phyloP scores from a whole-genome alignment of 768 basidiomycete species.

The Kwoniella heveanensis region DNA sequence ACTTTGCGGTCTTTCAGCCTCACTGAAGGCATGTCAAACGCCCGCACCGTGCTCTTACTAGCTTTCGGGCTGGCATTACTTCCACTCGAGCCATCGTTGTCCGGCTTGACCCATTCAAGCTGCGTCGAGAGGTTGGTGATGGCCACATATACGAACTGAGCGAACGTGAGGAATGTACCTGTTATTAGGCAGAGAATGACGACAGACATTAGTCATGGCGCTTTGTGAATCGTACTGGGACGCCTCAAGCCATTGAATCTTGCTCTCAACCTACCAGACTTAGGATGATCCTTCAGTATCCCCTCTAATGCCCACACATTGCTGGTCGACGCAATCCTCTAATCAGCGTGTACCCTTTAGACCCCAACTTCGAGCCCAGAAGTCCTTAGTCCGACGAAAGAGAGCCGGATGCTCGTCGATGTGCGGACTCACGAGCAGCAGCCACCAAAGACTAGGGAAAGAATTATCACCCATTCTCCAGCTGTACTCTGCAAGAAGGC shows the following conservation, averaged over 20 bases:
- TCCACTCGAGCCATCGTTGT: too few relatives aligned
- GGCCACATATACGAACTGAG: conserved; percentile 79
- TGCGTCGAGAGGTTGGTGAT: conserved; percentile 69
- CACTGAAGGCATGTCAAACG: neutral
- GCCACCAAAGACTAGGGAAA: conserved; percentile 74
- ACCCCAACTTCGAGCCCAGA: too few relatives aligned
- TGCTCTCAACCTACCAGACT: conserved; percentile 68
- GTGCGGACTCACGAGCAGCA: conserved; percentile 73
- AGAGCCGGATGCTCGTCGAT: neutral
- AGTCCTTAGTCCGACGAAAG: neutral
- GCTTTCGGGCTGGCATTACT: too few relatives aligned
- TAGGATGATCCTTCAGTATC: conserved; percentile 69
- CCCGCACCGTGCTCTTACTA: neutral
- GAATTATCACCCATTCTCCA: conserved; percentile 64
- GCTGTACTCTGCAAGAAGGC: conserved; percentile 27
- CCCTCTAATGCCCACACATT: conserved; percentile 80
- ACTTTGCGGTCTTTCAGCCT: conserved; percentile 65
- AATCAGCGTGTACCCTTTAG: neutral
- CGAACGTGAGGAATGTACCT: conserved; percentile 82
- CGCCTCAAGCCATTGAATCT: too few relatives aligned
- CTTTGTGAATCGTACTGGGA: too few relatives aligned
- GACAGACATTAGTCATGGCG: too few relatives aligned
- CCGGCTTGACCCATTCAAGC: conserved; percentile 60
- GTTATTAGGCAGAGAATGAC: conserved; percentile 3
- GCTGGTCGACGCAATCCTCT: too few relatives aligned